These are phyloP conservation scores for Podaxis sp. DNA, from an alignment of 768 basidiomycete genomes.

Conservation along the genomic window DNA sequence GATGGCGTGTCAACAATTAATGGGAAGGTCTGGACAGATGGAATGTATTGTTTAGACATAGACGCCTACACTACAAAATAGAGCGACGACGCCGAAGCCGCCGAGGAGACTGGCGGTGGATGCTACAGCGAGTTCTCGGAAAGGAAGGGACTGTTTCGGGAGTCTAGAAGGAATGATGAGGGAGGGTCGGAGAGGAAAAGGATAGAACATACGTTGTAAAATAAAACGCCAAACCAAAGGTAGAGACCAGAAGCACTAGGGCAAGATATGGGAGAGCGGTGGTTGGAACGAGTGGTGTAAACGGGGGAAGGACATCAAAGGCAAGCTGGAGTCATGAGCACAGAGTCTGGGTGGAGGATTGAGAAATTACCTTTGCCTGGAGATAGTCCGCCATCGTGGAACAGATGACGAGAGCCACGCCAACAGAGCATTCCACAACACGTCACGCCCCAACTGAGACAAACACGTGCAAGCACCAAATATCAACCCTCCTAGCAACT, in stretches of 20 bases:
- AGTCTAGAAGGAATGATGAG: slow-evolving; percentile 44
- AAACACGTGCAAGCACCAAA: slow-evolving; percentile 65
- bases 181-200: slow-evolving; percentile 4
- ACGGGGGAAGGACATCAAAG: slow-evolving; percentile 47
- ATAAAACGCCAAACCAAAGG: slow-evolving; percentile 87
- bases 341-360: slow-evolving; percentile 25
- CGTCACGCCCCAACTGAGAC: slow-evolving; percentile 45
- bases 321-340: slow-evolving; percentile 26
- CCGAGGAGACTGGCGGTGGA: slow-evolving; percentile 72
- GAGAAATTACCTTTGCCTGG: slow-evolving; percentile 42
- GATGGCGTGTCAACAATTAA: slow-evolving; percentile 82
- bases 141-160: slow-evolving; percentile 59
- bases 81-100: slow-evolving; percentile 84
- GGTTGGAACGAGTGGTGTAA: slow-evolving; percentile 66
- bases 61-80: slow-evolving; percentile 84
- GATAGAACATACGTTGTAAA: slow-evolving; percentile 68
- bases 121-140: slow-evolving; percentile 69
- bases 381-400: slow-evolving; percentile 50
- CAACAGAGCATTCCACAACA: slow-evolving; percentile 15
- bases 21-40: not conserved
- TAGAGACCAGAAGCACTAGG: slow-evolving; percentile 63
- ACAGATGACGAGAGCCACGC: slow-evolving; percentile 14
- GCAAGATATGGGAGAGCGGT: slow-evolving; percentile 70
- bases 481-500: slow-evolving; percentile 32
- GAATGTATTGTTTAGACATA: slow-evolving; percentile 49